Evolutionary conservation across 202 grass and related monocot species (phyloP).

Genomic region (Zizania palustris): DNA sequence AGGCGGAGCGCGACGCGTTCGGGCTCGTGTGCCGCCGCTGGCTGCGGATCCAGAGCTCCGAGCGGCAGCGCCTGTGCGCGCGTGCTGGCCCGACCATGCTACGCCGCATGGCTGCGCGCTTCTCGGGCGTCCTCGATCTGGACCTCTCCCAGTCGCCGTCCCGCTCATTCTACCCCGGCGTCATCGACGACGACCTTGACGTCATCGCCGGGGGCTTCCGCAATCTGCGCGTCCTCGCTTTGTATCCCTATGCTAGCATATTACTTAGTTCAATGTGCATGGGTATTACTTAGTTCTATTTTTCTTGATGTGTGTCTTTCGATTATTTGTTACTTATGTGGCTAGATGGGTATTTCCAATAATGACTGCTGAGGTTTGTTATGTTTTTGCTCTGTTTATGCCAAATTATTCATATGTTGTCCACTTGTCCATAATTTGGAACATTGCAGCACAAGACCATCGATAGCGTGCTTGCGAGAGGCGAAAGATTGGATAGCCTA

Average conservation of each 20-base stretch:
- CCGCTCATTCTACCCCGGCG: constrained; percentile 84
- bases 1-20: constrained; percentile 73
- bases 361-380: constrained; percentile 2
- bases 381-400: constrained; percentile 5
- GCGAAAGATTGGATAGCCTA: constrained; percentile 53
- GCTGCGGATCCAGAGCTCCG: constrained; percentile 82
- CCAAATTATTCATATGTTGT: constrained; percentile 9
- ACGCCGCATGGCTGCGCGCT: constrained; percentile 66
- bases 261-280: neutral
- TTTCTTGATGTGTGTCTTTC: neutral
- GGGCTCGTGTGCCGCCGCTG: constrained; percentile 86
- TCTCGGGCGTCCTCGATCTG: constrained; percentile 59
- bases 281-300: neutral
- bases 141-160: constrained; percentile 78
- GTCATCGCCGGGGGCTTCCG: constrained; percentile 59
- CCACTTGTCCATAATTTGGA: constrained; percentile 35
- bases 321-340: neutral
- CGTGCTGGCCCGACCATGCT: constrained; percentile 75
- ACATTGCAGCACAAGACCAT: constrained; percentile 64
- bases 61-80: constrained; percentile 65
- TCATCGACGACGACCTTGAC: constrained; percentile 71
- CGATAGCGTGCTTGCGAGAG: constrained; percentile 51
- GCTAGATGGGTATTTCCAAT: neutral
- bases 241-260: neutral
- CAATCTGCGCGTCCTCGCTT: constrained; percentile 58